These are phyloP conservation scores for Dentipellis fragilis DNA, from an alignment of 768 basidiomycete species.

Conservation along the genomic window DNA sequence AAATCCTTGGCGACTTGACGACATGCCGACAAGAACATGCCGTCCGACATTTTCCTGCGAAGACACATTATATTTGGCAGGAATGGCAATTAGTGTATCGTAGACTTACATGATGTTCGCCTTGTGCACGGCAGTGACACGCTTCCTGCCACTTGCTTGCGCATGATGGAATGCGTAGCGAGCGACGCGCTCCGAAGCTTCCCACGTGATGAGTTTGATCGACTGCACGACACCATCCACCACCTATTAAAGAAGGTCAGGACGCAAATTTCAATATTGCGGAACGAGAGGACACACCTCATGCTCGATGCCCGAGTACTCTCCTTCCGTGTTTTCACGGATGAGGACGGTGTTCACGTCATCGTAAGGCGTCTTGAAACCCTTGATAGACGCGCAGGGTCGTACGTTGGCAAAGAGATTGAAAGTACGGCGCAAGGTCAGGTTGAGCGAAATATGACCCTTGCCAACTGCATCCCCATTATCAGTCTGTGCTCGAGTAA, in stretches of 20 bases:
- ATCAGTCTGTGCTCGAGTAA: slow-evolving; percentile 3
- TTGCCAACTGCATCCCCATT: slow-evolving; percentile 68
- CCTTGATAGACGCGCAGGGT: slow-evolving; percentile 90
- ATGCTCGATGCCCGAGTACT: slow-evolving; percentile 99
- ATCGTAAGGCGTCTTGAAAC: slow-evolving; percentile 97
- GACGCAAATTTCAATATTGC: slow-evolving; percentile 2
- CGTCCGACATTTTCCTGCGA: slow-evolving; percentile 98
- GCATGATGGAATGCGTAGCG: slow-evolving; percentile 98
- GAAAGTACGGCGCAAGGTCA: slow-evolving; percentile 95
- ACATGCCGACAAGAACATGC: slow-evolving; percentile 98
- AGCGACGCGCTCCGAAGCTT: slow-evolving; percentile 96
- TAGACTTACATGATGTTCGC: slow-evolving; percentile 87
- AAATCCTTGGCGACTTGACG: slow-evolving; percentile 93
- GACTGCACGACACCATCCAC: slow-evolving; percentile 98
- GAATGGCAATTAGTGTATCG: neutral
- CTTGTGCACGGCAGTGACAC: slow-evolving; percentile 98
- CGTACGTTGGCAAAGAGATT: slow-evolving; percentile 98
- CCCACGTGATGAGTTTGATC: slow-evolving; percentile 98
- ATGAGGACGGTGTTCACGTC: slow-evolving; percentile 97
- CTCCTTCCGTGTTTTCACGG: slow-evolving; percentile 99
- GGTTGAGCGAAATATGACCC: slow-evolving; percentile 95
- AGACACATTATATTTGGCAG: slow-evolving; percentile 2
- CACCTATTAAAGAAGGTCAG: slow-evolving; percentile 38
- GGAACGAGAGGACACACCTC: slow-evolving; percentile 45
- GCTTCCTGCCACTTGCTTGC: slow-evolving; percentile 73